phyloP scores from a whole-genome alignment of 2,329 filamentous ascomycete species.

The Fusarium hostae region DNA sequence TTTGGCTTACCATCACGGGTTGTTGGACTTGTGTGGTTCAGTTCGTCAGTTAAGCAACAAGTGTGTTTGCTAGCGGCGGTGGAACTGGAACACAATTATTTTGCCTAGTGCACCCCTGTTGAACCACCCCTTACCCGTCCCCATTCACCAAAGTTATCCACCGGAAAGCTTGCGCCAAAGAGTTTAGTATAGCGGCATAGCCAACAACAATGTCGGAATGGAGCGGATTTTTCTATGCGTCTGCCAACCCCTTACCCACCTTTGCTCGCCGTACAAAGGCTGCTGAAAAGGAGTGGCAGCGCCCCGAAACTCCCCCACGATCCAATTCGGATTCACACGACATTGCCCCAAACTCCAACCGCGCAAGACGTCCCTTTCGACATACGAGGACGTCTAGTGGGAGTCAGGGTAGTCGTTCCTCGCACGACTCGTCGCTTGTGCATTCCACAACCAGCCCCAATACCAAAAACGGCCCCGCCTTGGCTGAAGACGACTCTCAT shows the following conservation, averaged over 20 bases:
- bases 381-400: conserved; percentile 43
- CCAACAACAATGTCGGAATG: conserved; percentile 48
- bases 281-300: conserved; percentile 46
- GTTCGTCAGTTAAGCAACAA: background rate
- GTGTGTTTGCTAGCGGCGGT: conserved; percentile 24
- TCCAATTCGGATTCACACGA: conserved; percentile 37
- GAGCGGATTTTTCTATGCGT: conserved; percentile 47
- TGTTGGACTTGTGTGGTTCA: background rate
- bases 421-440: conserved; percentile 45
- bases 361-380: conserved; percentile 35
- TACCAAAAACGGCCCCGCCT: conserved; percentile 43
- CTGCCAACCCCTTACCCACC: conserved; percentile 48
- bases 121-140: conserved; percentile 28
- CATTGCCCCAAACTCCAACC: conserved; percentile 16
- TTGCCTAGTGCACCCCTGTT: conserved; percentile 37
- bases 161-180: conserved; percentile 42
- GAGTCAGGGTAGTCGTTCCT: conserved; percentile 44
- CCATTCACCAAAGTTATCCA: conserved; percentile 18
- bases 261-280: conserved; percentile 36
- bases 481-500: conserved; percentile 37
- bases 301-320: conserved; percentile 36
- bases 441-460: conserved; percentile 39
- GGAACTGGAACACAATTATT: conserved; percentile 25
- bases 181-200: conserved; percentile 31
- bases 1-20: background rate